Evolutionary conservation across 1,284 basidiomycete species (phyloP).

Genomic region (Wolfiporia cocos): DNA sequence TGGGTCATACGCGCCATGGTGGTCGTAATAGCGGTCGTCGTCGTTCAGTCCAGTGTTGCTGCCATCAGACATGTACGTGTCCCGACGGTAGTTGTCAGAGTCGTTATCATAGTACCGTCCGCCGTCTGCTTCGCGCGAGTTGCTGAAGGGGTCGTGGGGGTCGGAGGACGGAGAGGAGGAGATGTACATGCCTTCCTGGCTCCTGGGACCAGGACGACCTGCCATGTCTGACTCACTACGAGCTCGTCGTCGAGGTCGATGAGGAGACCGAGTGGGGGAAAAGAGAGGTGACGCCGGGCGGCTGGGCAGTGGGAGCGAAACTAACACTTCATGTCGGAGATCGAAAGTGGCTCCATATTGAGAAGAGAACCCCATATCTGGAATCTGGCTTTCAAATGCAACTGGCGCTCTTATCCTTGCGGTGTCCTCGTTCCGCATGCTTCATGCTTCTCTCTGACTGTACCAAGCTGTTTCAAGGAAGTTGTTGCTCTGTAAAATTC

Average conservation of each 20-base stretch:
- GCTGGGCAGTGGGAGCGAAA: background rate
- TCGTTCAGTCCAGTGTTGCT: constrained; percentile 47
- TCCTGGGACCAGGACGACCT: constrained; percentile 22
- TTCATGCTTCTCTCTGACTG: no score
- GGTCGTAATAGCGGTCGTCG: constrained; percentile 58
- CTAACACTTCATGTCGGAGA: background rate
- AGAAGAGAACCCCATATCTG: no score
- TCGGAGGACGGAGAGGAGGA: constrained; percentile 28
- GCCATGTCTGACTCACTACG: constrained; percentile 19
- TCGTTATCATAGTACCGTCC: constrained; percentile 76
- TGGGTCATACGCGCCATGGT: constrained; percentile 54
- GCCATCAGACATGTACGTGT: constrained; percentile 66
- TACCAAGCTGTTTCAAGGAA: no score
- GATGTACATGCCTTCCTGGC: constrained; percentile 28
- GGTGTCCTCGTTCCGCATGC: background rate
- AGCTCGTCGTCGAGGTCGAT: constrained; percentile 14
- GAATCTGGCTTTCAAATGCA: no score
- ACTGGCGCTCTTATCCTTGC: constrained; percentile 1
- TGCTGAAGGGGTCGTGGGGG: constrained; percentile 50
- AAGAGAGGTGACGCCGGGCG: constrained; percentile 4
- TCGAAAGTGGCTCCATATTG: background rate
- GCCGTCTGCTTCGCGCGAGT: constrained; percentile 31
- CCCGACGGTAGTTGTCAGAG: constrained; percentile 56
- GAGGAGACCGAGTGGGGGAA: constrained; percentile 2
- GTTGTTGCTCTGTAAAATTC: no score